These are phyloP conservation scores for Vigna nakashimae DNA, from an alignment of 306 rosid species.

Conservation along the genomic window DNA sequence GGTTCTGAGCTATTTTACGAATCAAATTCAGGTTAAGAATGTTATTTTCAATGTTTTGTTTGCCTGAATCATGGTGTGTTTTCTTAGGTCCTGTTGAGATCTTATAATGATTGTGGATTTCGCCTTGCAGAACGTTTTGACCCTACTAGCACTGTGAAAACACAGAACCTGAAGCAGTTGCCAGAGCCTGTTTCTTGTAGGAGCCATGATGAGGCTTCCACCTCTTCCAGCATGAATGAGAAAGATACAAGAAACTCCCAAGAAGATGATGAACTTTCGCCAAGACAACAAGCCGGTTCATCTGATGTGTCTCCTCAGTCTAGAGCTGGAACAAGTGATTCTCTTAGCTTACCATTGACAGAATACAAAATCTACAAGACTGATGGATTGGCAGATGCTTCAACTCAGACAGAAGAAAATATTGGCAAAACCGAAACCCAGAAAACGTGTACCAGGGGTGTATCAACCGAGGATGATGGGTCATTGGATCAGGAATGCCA, in stretches of 20 bases:
- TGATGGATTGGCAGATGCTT: slow-evolving; percentile 85
- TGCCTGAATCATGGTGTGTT: slow-evolving; percentile 22
- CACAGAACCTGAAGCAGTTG: slow-evolving; percentile 70
- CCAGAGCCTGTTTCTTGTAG: slow-evolving; percentile 75
- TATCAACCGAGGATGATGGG: slow-evolving; percentile 79
- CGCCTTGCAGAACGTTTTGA: slow-evolving; percentile 61
- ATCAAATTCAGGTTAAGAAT: slow-evolving; percentile 67
- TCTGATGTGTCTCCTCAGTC: slow-evolving; percentile 71
- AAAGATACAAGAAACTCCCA: slow-evolving; percentile 71
- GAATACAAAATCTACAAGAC: slow-evolving; percentile 77
- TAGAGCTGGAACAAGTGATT: slow-evolving; percentile 61
- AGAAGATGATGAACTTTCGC: slow-evolving; percentile 79
- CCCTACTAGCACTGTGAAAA: slow-evolving; percentile 59
- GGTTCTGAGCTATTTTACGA: slow-evolving; percentile 94
- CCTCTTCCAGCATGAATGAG: slow-evolving; percentile 84
- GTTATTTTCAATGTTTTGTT: slow-evolving; percentile 13
- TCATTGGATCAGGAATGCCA: slow-evolving; percentile 60
- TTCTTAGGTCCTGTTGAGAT: slow-evolving; percentile 1
- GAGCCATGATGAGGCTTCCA: slow-evolving; percentile 77
- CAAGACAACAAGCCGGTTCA: slow-evolving; percentile 55
- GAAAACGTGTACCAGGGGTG: slow-evolving; percentile 85
- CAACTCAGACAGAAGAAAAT: slow-evolving; percentile 90
- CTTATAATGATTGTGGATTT: slow-evolving; percentile 37
- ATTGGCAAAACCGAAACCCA: slow-evolving; percentile 48
- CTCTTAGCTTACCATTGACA: slow-evolving; percentile 69